These are phyloP conservation scores for Colletotrichum kahawae DNA, from an alignment of 2,329 filamentous ascomycete genomes.

Conservation along the genomic window DNA sequence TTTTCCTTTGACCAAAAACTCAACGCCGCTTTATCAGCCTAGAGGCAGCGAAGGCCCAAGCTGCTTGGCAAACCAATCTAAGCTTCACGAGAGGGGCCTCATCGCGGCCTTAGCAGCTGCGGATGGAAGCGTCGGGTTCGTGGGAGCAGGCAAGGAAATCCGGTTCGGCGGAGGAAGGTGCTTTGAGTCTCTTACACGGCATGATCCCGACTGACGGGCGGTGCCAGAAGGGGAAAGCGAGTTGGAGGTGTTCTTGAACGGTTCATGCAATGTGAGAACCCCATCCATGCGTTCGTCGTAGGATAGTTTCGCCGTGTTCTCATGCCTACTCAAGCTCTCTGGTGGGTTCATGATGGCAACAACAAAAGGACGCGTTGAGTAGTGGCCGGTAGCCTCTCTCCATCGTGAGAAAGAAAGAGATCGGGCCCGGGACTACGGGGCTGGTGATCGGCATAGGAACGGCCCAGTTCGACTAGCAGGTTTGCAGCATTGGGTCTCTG, in stretches of 20 bases:
- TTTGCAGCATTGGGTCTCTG: conserved; percentile 4
- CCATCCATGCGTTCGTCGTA: not conserved
- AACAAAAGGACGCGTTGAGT: not conserved
- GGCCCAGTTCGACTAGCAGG: conserved; percentile 6
- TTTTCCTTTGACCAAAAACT: not conserved
- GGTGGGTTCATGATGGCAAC: not conserved
- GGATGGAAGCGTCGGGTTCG: not conserved
- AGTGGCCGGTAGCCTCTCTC: not conserved
- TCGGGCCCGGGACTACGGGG: not conserved
- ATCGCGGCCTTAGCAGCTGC: not conserved
- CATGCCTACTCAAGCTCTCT: not conserved
- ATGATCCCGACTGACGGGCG: not conserved
- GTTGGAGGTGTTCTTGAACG: not conserved
- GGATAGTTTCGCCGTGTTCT: not conserved
- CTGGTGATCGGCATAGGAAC: conserved; percentile 13
- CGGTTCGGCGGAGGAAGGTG: not conserved
- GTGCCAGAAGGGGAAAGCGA: not conserved
- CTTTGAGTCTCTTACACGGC: not conserved
- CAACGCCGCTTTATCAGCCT: not conserved
- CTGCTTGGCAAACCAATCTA: not conserved
- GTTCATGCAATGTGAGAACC: not conserved
- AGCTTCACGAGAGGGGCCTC: not conserved
- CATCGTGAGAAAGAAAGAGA: not conserved
- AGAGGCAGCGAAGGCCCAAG: not conserved
- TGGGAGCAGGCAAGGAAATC: not conserved